A percentile compares a stretch with the other conserved stretches of the same genome.
Conservation (phyloP, 345 rosid species). For the Syzygium grande region DNA sequence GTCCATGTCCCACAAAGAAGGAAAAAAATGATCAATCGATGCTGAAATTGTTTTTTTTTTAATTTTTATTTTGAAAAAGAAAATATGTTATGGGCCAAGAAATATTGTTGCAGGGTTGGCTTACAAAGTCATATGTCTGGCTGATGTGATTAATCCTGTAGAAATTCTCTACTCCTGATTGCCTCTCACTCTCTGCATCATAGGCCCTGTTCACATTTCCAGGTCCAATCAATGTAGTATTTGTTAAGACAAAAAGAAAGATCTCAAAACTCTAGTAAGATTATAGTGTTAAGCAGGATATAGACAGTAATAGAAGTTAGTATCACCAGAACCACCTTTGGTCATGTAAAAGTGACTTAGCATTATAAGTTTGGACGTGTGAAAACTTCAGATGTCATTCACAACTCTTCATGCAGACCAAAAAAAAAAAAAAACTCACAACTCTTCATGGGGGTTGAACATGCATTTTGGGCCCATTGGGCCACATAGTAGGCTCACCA, state of each 20-base stretch:
- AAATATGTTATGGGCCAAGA: background rate
- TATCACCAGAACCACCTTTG: background rate
- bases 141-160: slow-evolving; percentile 63
- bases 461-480: background rate
- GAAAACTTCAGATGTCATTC: background rate
- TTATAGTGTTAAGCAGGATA: background rate
- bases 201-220: slow-evolving; percentile 40
- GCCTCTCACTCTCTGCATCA: slow-evolving; percentile 66
- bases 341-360: background rate
- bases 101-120: background rate
- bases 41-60: background rate
- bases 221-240: background rate
- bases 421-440: too few relatives aligned
- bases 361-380: background rate
- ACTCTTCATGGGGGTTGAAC: background rate
- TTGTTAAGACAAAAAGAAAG: background rate
- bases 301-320: background rate
- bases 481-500: background rate
- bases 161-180: slow-evolving; percentile 60
- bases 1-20: background rate
- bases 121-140: slow-evolving; percentile 79
- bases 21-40: background rate
- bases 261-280: background rate
- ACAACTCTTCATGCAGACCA: background rate
- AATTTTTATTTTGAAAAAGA: background rate